phyloP scores from a whole-genome alignment of 768 basidiomycete species.

The Fomitopsis pulvina region DNA sequence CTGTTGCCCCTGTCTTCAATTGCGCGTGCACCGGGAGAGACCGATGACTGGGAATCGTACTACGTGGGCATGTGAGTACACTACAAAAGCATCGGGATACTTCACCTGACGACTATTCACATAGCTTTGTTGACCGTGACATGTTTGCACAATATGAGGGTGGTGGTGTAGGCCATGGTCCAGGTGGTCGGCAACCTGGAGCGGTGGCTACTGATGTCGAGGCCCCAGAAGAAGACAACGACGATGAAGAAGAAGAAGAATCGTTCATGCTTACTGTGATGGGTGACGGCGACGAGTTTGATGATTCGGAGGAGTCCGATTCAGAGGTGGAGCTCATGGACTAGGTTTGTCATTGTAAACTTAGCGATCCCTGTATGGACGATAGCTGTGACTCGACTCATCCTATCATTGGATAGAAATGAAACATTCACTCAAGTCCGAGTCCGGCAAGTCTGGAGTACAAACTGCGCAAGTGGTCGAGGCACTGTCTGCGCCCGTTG shows the following conservation, averaged over 20 bases:
- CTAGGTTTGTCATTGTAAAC: background rate
- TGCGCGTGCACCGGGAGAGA: constrained; percentile 3
- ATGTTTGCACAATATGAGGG: constrained; percentile 21
- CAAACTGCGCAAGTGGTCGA: too few relatives aligned
- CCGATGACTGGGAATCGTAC: constrained; percentile 16
- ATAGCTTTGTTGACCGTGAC: constrained; percentile 24
- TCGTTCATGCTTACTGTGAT: too few relatives aligned
- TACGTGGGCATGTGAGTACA: constrained; percentile 21
- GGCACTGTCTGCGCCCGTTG: too few relatives aligned
- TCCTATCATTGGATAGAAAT: too few relatives aligned
- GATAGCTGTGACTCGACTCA: too few relatives aligned
- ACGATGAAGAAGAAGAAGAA: too few relatives aligned
- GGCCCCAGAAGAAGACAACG: too few relatives aligned
- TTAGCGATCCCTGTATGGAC: too few relatives aligned
- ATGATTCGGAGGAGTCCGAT: background rate
- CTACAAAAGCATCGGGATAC: background rate
- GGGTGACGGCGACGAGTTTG: too few relatives aligned
- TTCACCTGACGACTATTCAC: background rate
- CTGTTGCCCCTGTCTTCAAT: constrained; percentile 8
- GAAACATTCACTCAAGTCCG: too few relatives aligned
- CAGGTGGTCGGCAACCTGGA: background rate
- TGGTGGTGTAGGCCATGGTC: constrained; percentile 18
- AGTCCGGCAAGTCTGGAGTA: too few relatives aligned
- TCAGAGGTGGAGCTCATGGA: background rate
- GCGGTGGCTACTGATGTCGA: background rate